Percentiles rank a stretch among this genome's conserved stretches.
Evolutionary conservation across 2,329 filamentous ascomycete genomes (phyloP).

Genomic region (Pseudocercospora fuligena): DNA sequence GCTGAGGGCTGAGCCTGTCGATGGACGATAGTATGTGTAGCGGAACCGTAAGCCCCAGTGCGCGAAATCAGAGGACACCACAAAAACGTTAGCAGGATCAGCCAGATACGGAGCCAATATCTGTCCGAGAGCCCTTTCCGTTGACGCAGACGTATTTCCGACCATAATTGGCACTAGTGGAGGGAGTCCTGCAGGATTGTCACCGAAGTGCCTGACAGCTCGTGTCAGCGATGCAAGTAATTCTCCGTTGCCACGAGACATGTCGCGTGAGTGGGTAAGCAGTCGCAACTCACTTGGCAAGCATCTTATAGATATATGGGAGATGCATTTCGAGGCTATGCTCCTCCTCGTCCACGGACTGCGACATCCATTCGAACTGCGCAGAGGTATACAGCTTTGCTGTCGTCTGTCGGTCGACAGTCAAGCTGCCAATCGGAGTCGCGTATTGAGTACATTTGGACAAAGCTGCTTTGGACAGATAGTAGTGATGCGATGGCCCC

Average conservation of each 20-base stretch:
- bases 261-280: not conserved
- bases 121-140: constrained; percentile 71
- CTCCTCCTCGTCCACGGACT: constrained; percentile 73
- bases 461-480: constrained; percentile 76
- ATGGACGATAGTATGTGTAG: constrained; percentile 77
- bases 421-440: constrained; percentile 74
- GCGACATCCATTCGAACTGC: constrained; percentile 69
- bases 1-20: constrained; percentile 47
- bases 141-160: constrained; percentile 69
- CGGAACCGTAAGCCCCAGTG: constrained; percentile 89
- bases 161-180: constrained; percentile 84
- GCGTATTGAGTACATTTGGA: constrained; percentile 72
- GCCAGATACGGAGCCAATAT: constrained; percentile 78
- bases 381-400: constrained; percentile 57
- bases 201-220: constrained; percentile 38
- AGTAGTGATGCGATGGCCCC: constrained; percentile 88
- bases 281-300: constrained; percentile 51
- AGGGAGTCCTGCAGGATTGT: constrained; percentile 63
- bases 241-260: constrained; percentile 2
- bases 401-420: constrained; percentile 65
- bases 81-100: constrained; percentile 77
- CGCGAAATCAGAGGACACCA: constrained; percentile 94
- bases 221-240: constrained; percentile 12
- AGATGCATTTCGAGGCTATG: constrained; percentile 98
- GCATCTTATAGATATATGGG: constrained; percentile 85